Conservation (phyloP, 345 rosid species). For the Balakata baccata region DNA sequence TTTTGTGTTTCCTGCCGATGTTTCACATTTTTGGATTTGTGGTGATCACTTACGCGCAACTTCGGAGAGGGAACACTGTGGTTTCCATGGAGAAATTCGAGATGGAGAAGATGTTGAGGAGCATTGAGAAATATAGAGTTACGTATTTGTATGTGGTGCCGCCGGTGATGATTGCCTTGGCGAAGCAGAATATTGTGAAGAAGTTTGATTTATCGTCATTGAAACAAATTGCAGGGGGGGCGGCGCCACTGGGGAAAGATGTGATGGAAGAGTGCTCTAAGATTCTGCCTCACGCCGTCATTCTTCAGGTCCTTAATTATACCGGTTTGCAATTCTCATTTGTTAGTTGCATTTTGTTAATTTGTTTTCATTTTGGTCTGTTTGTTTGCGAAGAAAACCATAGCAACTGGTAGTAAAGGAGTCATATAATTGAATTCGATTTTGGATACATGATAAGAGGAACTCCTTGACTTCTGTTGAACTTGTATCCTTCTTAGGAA, state of each 20-base stretch:
- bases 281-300: constrained; percentile 49
- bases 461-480: no score
- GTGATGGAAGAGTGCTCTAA: constrained; percentile 70
- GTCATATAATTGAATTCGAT: background rate
- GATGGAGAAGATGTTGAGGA: constrained; percentile 45
- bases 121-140: constrained; percentile 52
- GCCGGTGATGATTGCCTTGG: constrained; percentile 67
- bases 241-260: constrained; percentile 90
- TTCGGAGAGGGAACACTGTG: constrained; percentile 34
- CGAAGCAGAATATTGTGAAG: constrained; percentile 49
- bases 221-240: constrained; percentile 58
- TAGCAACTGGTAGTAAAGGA: background rate
- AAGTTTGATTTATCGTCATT: constrained; percentile 66
- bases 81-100: constrained; percentile 54
- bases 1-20: constrained; percentile 29
- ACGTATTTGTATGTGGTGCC: constrained; percentile 78
- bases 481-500: no score
- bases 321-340: constrained; percentile 4
- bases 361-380: no score
- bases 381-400: background rate
- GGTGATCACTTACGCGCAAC: constrained; percentile 1
- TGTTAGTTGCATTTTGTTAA: no score
- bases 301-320: constrained; percentile 49
- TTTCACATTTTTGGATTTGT: constrained; percentile 28
- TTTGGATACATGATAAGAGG: background rate